These are phyloP conservation scores for Candida ipomoeae DNA, from an alignment of 805 yeast species.

Conservation along the genomic window DNA sequence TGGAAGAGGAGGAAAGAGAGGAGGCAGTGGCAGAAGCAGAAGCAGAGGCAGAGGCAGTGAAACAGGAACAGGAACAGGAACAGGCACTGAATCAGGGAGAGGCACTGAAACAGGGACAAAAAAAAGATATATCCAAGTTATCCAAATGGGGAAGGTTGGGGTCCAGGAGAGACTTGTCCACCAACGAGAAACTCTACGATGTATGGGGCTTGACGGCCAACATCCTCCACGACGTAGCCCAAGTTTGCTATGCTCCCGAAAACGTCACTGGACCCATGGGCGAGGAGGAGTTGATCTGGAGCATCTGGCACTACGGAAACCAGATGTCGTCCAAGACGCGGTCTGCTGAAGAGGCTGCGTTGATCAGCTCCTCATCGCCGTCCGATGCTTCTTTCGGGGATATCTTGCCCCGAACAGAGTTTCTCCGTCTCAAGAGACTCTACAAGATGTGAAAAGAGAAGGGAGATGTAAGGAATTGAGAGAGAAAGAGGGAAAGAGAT, in stretches of 20 bases:
- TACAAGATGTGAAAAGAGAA: slow-evolving; percentile 24
- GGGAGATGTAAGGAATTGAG: too few relatives aligned
- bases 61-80: background rate
- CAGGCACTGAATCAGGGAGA: slow-evolving; percentile 1
- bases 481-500: too few relatives aligned
- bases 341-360: slow-evolving; percentile 49
- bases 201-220: slow-evolving; percentile 85
- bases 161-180: slow-evolving; percentile 31
- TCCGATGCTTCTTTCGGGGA: slow-evolving; percentile 34
- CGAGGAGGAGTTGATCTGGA: slow-evolving; percentile 63
- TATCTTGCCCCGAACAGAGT: slow-evolving; percentile 42
- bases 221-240: slow-evolving; percentile 67
- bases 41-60: background rate
- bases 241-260: slow-evolving; percentile 37
- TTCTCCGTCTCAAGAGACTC: slow-evolving; percentile 36
- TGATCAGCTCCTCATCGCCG: slow-evolving; percentile 32
- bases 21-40: background rate
- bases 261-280: slow-evolving; percentile 35
- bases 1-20: background rate
- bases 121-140: slow-evolving; percentile 10
- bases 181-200: slow-evolving; percentile 53
- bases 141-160: slow-evolving; percentile 39
- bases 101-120: slow-evolving; percentile 7
- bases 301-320: slow-evolving; percentile 49
- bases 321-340: slow-evolving; percentile 50